A percentile compares a stretch with the other conserved stretches of the same genome.
Evolutionary conservation across 345 rosid genomes (phyloP).

Genomic region (Gossypium sturtianum): DNA sequence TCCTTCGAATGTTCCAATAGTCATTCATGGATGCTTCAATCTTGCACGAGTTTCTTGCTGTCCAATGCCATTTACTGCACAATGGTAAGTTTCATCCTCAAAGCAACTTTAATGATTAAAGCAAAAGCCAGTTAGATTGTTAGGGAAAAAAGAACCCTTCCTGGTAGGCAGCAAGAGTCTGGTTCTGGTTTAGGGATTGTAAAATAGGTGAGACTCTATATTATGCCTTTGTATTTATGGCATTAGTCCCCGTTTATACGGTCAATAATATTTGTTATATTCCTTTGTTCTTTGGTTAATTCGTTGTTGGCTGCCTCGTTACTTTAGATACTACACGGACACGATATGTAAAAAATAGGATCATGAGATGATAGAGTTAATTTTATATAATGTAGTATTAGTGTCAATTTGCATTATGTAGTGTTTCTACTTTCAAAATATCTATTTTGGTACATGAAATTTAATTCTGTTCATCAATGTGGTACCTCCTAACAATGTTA

Average conservation of each 20-base stretch:
- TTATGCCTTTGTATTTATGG: not conserved
- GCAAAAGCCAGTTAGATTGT: not conserved
- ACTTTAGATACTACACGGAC: too few relatives aligned
- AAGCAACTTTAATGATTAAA: not conserved
- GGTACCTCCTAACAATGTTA: too few relatives aligned
- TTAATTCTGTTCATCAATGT: too few relatives aligned
- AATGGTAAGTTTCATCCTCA: not conserved
- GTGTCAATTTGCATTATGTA: too few relatives aligned
- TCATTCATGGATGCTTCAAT: not conserved
- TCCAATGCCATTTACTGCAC: not conserved
- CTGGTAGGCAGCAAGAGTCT: not conserved
- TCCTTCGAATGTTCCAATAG: conserved; percentile 64
- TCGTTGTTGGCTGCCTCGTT: not conserved
- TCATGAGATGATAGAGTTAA: too few relatives aligned
- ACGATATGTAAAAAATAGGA: too few relatives aligned
- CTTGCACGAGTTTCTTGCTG: conserved; percentile 8
- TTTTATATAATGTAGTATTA: too few relatives aligned
- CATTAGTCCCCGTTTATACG: not conserved
- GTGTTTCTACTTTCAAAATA: too few relatives aligned
- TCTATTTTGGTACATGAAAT: too few relatives aligned
- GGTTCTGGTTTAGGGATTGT: conserved; percentile 1
- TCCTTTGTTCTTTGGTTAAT: not conserved
- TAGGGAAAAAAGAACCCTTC: not conserved
- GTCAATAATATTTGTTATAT: not conserved
- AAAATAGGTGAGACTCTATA: not conserved